Conservation (phyloP, 371 early-diverging fungal species). For the Lichtheimia hyalospora region DNA sequence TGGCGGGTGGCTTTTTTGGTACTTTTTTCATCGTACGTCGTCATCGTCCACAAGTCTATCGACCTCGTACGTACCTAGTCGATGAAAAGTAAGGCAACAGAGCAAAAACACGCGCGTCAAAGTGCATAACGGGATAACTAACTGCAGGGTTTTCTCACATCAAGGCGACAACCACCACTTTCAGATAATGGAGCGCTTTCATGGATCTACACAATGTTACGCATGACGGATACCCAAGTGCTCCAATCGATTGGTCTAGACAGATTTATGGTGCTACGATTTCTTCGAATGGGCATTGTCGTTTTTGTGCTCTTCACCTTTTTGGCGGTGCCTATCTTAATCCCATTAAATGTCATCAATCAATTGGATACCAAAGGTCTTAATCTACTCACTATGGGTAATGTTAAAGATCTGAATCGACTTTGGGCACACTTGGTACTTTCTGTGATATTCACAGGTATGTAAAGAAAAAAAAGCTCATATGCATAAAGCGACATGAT, state of each 20-base stretch:
- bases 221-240: conserved; percentile 55
- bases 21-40: conserved; percentile 62
- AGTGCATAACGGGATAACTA: neutral
- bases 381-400: conserved; percentile 62
- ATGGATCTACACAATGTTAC: conserved; percentile 64
- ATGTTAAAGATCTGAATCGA: conserved; percentile 47
- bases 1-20: conserved; percentile 57
- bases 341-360: conserved; percentile 63
- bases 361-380: conserved; percentile 43
- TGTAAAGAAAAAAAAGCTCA: conserved; percentile 1
- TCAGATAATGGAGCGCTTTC: conserved; percentile 47
- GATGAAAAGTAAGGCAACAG: conserved; percentile 45
- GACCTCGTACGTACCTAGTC: conserved; percentile 70
- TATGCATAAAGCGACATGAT: neutral
- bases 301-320: conserved; percentile 60
- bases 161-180: conserved; percentile 60
- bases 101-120: neutral
- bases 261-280: conserved; percentile 76
- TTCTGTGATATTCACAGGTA: conserved; percentile 56
- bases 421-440: conserved; percentile 71
- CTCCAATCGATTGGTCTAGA: conserved; percentile 70
- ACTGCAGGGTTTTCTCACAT: neutral
- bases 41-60: conserved; percentile 59
- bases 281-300: conserved; percentile 58
- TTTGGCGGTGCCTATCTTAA: conserved; percentile 60